Evolutionary conservation across 176 grass and related monocot genomes (phyloP).

Genomic region (Secale cereale): DNA sequence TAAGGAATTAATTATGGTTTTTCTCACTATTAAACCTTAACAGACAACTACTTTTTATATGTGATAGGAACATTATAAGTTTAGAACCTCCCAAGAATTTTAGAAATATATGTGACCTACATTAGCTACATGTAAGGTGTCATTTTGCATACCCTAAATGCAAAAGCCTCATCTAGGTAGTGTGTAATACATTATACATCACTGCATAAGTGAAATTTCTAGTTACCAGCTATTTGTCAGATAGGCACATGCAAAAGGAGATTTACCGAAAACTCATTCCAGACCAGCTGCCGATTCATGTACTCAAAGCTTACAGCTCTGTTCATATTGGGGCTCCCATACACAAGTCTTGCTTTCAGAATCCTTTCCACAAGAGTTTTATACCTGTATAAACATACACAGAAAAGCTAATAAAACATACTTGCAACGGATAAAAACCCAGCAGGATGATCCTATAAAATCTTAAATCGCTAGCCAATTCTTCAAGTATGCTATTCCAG

Average conservation of each 20-base stretch:
- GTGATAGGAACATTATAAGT: not conserved
- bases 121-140: not conserved
- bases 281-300: constrained; percentile 98
- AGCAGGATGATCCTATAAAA: not conserved
- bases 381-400: constrained; percentile 60
- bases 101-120: not conserved
- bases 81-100: not conserved
- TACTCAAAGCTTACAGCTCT: constrained; percentile 98
- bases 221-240: constrained; percentile 10
- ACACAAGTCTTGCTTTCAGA: constrained; percentile 94
- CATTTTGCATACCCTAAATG: not conserved
- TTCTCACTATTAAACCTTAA: not conserved
- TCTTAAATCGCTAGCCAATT: not conserved
- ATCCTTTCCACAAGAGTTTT: constrained; percentile 92
- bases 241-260: constrained; percentile 22
- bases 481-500: not conserved
- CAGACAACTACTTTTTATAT: not conserved
- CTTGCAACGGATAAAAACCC: not conserved
- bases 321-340: constrained; percentile 95
- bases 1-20: not conserved
- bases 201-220: not conserved
- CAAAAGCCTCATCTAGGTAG: not conserved
- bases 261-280: constrained; percentile 98
- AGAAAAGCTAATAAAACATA: constrained; percentile 20
- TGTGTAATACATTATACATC: constrained; percentile 8